These are phyloP conservation scores for Dryadomyces sulphureus DNA, from an alignment of 2,329 filamentous ascomycete genomes.

Conservation along the genomic window DNA sequence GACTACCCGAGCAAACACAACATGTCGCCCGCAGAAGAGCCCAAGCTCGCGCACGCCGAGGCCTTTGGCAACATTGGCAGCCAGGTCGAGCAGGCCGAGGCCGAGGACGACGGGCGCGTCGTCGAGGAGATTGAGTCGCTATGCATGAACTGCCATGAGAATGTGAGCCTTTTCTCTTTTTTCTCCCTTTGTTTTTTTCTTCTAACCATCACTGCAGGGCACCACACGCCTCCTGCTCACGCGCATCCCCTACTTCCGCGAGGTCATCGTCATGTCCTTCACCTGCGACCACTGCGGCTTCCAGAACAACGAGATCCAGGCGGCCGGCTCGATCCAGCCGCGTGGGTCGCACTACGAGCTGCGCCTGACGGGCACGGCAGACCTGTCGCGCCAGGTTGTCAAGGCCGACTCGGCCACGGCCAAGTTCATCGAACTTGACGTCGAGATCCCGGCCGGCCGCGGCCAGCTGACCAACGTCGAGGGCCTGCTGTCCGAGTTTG, in stretches of 20 bases:
- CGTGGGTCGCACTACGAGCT: slow-evolving; percentile 76
- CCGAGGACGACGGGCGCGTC: slow-evolving; percentile 33
- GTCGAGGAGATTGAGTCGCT: slow-evolving; percentile 62
- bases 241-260: slow-evolving; percentile 90
- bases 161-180: slow-evolving; percentile 33
- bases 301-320: slow-evolving; percentile 86
- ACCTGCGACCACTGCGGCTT: slow-evolving; percentile 78
- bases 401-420: slow-evolving; percentile 81
- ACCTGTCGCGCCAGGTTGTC: slow-evolving; percentile 77
- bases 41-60: slow-evolving; percentile 24
- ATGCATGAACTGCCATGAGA: slow-evolving; percentile 75
- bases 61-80: slow-evolving; percentile 50
- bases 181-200: not conserved
- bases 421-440: slow-evolving; percentile 78
- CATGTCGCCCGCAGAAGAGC: slow-evolving; percentile 19
- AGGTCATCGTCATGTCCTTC: slow-evolving; percentile 96
- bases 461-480: slow-evolving; percentile 91
- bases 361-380: slow-evolving; percentile 54
- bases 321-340: slow-evolving; percentile 82
- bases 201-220: slow-evolving; percentile 27
- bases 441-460: slow-evolving; percentile 83
- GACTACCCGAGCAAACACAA: slow-evolving; percentile 11
- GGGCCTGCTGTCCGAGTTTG: slow-evolving; percentile 63
- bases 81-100: slow-evolving; percentile 35
- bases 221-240: slow-evolving; percentile 77